Percentiles rank a stretch among this genome's conserved stretches.
Conservation (phyloP, 441 rosid species). For the Rhodomyrtus psidioides region DNA sequence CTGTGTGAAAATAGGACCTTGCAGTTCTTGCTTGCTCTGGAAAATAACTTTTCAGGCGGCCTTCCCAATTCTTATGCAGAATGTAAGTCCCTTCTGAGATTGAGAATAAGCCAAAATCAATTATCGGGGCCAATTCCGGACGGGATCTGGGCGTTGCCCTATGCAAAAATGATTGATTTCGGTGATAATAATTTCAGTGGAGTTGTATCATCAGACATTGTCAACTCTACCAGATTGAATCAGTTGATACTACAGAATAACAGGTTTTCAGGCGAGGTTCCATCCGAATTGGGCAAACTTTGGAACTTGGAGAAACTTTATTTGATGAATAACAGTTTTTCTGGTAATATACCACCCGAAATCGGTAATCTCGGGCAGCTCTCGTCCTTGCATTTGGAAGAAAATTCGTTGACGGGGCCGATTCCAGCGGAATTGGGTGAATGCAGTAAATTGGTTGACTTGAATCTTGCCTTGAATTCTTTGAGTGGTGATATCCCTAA, state of each 20-base stretch:
- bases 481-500: constrained; percentile 52
- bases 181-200: constrained; percentile 59
- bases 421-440: constrained; percentile 45
- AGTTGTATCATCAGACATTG: constrained; percentile 37
- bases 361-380: constrained; percentile 47
- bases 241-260: constrained; percentile 58
- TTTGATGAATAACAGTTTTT: constrained; percentile 47
- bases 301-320: constrained; percentile 44
- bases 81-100: constrained; percentile 56
- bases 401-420: constrained; percentile 48
- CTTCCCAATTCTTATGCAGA: constrained; percentile 47
- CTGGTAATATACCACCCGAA: constrained; percentile 46
- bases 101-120: constrained; percentile 47
- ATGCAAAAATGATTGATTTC: constrained; percentile 46
- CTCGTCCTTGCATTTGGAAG: constrained; percentile 58
- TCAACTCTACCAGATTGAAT: constrained; percentile 29
- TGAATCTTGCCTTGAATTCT: constrained; percentile 65
- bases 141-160: constrained; percentile 60
- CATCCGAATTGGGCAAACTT: constrained; percentile 48
- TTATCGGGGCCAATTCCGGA: constrained; percentile 47
- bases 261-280: constrained; percentile 57
- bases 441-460: constrained; percentile 56
- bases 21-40: constrained; percentile 40
- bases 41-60: constrained; percentile 58
- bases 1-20: constrained; percentile 48